Conservation (phyloP, 352 stramenopile genomes). For the Pythium volutum region DNA sequence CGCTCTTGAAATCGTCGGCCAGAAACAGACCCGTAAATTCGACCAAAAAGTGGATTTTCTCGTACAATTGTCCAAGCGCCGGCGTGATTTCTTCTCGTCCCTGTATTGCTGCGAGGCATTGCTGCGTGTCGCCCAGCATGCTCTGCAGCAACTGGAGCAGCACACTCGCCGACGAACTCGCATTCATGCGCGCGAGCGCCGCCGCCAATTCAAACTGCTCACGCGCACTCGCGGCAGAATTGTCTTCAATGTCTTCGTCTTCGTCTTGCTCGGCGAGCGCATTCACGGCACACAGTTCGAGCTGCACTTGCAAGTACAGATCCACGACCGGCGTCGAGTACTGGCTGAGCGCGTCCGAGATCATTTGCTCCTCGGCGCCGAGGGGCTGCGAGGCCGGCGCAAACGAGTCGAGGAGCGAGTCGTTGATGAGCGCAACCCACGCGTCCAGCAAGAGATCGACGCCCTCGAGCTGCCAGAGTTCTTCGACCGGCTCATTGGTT, state of each 20-base stretch:
- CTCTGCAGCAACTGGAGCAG: constrained; percentile 62
- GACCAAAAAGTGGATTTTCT: constrained; percentile 79
- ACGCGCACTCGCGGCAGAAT: constrained; percentile 48
- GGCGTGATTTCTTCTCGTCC: constrained; percentile 54
- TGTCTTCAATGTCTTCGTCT: constrained; percentile 84
- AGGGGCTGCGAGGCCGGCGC: constrained; percentile 25
- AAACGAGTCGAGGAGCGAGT: constrained; percentile 42
- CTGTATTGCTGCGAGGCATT: constrained; percentile 37
- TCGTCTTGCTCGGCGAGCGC: constrained; percentile 70
- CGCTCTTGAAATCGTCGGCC: constrained; percentile 73
- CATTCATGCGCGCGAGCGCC: constrained; percentile 64
- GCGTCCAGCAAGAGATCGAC: constrained; percentile 79
- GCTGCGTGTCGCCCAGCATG: constrained; percentile 46
- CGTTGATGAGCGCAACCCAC: constrained; percentile 70
- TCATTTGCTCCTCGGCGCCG: constrained; percentile 30
- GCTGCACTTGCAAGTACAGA: constrained; percentile 72
- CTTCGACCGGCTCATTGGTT: constrained; percentile 48
- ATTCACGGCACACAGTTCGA: constrained; percentile 67
- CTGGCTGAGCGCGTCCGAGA: constrained; percentile 46
- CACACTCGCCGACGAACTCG: constrained; percentile 43
- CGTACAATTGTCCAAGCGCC: constrained; percentile 59
- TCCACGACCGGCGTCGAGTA: constrained; percentile 62
- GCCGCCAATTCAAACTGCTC: constrained; percentile 77
- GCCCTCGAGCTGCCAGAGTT: constrained; percentile 83
- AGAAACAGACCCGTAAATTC: constrained; percentile 77